A percentile compares a stretch with the other conserved stretches of the same genome.
Conservation (phyloP, 2,329 filamentous ascomycete genomes). For the Trichoderma afroharzianum region DNA sequence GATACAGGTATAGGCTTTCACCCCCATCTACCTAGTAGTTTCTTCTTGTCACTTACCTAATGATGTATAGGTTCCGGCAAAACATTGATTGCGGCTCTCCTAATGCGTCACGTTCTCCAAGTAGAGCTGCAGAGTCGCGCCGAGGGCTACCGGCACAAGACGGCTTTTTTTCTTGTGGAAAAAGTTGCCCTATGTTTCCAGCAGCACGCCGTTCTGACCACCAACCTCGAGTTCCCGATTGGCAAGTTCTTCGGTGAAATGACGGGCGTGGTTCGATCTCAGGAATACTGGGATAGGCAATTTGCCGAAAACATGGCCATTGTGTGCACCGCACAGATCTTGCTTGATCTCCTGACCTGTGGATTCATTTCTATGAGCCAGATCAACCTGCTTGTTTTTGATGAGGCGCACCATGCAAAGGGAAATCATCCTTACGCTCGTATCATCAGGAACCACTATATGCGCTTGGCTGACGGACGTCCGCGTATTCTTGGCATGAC, state of each 20-base stretch:
- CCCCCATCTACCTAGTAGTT: not conserved
- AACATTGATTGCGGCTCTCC: slow-evolving; percentile 87
- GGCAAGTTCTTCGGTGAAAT: slow-evolving; percentile 73
- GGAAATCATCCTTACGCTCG: slow-evolving; percentile 86
- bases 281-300: slow-evolving; percentile 49
- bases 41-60: not conserved
- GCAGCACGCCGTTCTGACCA: slow-evolving; percentile 75
- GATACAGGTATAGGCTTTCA: slow-evolving; percentile 66
- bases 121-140: slow-evolving; percentile 70
- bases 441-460: slow-evolving; percentile 86
- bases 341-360: slow-evolving; percentile 73
- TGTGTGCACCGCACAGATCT: slow-evolving; percentile 87
- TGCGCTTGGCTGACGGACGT: slow-evolving; percentile 41
- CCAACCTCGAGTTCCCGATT: slow-evolving; percentile 75
- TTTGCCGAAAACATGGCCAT: slow-evolving; percentile 70
- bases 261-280: slow-evolving; percentile 38
- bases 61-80: slow-evolving; percentile 75
- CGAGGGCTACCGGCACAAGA: slow-evolving; percentile 55
- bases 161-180: slow-evolving; percentile 86
- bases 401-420: slow-evolving; percentile 95
- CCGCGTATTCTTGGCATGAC: slow-evolving; percentile 95
- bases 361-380: slow-evolving; percentile 76
- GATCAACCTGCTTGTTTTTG: slow-evolving; percentile 89
- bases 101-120: slow-evolving; percentile 73
- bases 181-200: slow-evolving; percentile 89